Evolutionary conservation across 495 filamentous ascomycete species (phyloP), one percentile per base, ranked within the genome.

Genomic region (Aspergillus sparsus): DNA sequence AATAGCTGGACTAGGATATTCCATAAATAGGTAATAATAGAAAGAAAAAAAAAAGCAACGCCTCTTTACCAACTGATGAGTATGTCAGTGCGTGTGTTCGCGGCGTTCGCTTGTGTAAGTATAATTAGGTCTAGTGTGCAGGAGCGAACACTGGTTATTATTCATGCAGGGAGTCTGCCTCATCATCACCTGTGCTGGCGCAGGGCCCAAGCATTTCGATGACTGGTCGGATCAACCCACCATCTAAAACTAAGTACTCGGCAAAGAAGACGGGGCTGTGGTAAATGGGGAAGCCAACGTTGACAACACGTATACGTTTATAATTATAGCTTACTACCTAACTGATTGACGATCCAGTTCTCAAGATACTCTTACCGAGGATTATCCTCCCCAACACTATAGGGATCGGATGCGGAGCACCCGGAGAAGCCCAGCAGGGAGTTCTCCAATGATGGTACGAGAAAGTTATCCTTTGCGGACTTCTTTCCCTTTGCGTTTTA

Each of bases 301-400:
- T 57, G 37, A 36, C 53, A 53, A 53, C 49, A 57, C 62, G 57
- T 57, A 60, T 55, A 35, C 56, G 27, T 54, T 18, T 16, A 47
- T 21, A 47, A 47, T 47, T 47, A 46, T 13, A 46, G 39, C 39
- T 11, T 15, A 42, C 39, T 13, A 46, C 12, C 39, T 11, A 4
- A 42, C 39, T 42, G 34, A 49, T 49, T 34, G 32, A 41, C 52
- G 31, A 41, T 36, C 47, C 57, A 53, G 16, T 52, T 49, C 58
- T 50, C 18, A 31, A 56, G 27, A 61, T 49, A 32, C 21, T 27
- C 21, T 3, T 27, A 27, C 21, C 21, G 16, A 47, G 44, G 13
- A 46, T 46, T n/a, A 13, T 46, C 15, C 15, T 46, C 21, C 21
- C 21, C 21, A 46, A 4, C 13, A 9, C 37, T 41, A 2, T 9